Evolutionary conservation across 2,329 filamentous ascomycete species (phyloP).

Genomic region (Exophiala phaeomuriformis): DNA sequence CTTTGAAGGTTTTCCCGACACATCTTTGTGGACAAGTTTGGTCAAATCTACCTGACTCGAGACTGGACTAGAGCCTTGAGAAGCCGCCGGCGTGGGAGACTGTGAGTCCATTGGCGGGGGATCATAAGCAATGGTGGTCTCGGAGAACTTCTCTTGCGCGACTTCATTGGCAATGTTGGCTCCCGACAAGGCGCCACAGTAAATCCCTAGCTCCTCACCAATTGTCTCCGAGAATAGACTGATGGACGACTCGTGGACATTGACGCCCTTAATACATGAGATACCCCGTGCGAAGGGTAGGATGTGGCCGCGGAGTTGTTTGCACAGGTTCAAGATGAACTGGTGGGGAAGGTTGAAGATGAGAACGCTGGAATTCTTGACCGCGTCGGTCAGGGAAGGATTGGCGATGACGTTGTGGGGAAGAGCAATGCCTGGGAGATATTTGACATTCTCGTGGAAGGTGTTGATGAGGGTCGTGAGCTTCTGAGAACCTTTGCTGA

Average conservation of each 20-base stretch:
- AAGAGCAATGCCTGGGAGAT: constrained; percentile 79
- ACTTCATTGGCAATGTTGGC: constrained; percentile 96
- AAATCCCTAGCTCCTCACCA: constrained; percentile 82
- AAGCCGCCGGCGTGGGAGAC: constrained; percentile 55
- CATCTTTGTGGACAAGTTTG: constrained; percentile 59
- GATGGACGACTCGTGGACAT: constrained; percentile 79
- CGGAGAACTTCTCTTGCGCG: constrained; percentile 89
- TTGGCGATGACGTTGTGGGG: constrained; percentile 78
- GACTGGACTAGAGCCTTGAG: constrained; percentile 46
- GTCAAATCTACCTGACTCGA: constrained; percentile 45
- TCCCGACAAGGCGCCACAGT: constrained; percentile 89
- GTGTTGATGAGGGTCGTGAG: constrained; percentile 87
- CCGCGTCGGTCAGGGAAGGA: constrained; percentile 70
- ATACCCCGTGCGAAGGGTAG: constrained; percentile 87
- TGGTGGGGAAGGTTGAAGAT: constrained; percentile 96
- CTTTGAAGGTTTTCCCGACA: constrained; percentile 59
- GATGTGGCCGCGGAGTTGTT: constrained; percentile 78
- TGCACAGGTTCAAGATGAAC: constrained; percentile 83
- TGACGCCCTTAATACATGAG: constrained; percentile 96
- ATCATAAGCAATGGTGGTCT: constrained; percentile 95
- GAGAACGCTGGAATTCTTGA: constrained; percentile 76
- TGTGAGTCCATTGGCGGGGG: constrained; percentile 82
- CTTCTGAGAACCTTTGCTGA: constrained; percentile 66
- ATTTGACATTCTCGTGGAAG: constrained; percentile 94
- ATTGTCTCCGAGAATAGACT: constrained; percentile 93